These are phyloP conservation scores for Apiospora phragmitis DNA, from an alignment of 2,329 filamentous ascomycete genomes.

Conservation along the genomic window DNA sequence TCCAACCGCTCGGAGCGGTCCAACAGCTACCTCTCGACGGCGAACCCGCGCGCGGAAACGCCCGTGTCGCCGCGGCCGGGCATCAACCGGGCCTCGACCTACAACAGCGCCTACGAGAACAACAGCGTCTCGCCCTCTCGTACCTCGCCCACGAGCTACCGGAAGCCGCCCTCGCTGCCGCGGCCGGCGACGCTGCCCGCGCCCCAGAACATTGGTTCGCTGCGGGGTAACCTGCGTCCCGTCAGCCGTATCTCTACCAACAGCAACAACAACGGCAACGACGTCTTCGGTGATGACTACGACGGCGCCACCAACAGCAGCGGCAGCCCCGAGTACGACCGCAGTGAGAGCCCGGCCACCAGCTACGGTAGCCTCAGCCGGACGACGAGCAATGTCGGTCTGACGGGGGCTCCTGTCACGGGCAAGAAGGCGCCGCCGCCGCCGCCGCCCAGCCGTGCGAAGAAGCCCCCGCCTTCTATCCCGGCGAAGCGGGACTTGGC, in stretches of 20 bases:
- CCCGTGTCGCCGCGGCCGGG: constrained; percentile 28
- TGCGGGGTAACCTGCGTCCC: constrained; percentile 47
- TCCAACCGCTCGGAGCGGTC: constrained; percentile 36
- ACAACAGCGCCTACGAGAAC: constrained; percentile 22
- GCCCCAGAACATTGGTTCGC: constrained; percentile 33
- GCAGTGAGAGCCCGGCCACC: constrained; percentile 56
- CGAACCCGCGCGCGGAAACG: constrained; percentile 23
- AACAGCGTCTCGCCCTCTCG: constrained; percentile 2
- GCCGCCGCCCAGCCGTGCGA: constrained; percentile 47
- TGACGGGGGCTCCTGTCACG: constrained; percentile 24
- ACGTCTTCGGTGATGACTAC: constrained; percentile 52
- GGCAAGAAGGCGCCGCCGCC: constrained; percentile 45
- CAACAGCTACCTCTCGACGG: background rate
- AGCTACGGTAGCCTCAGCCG: constrained; percentile 56
- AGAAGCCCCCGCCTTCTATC: constrained; percentile 58
- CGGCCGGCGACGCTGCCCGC: constrained; percentile 22
- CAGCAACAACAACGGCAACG: constrained; percentile 27
- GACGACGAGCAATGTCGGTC: constrained; percentile 36
- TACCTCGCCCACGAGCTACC: constrained; percentile 24
- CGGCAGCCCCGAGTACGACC: constrained; percentile 52
- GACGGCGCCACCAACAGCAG: constrained; percentile 49
- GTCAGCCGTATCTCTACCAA: constrained; percentile 45
- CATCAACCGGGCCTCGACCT: constrained; percentile 29
- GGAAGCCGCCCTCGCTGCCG: constrained; percentile 28
- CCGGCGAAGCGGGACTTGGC: constrained; percentile 37